Percentiles rank a stretch among this genome's conserved stretches.
Evolutionary conservation across 805 yeast genomes (phyloP).

Genomic region (Ogataea parapolymorpha): DNA sequence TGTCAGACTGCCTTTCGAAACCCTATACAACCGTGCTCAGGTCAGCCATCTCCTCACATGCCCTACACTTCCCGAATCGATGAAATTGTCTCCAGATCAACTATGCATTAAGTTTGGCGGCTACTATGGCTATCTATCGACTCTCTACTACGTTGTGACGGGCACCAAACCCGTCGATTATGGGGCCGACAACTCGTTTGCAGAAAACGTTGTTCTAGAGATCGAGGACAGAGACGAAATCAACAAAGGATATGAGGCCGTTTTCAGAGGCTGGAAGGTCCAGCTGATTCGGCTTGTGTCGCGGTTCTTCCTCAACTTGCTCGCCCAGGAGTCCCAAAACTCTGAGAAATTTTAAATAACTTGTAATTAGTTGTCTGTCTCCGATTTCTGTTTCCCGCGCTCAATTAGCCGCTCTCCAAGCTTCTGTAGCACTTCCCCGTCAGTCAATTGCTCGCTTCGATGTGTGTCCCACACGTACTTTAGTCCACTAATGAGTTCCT

Average conservation of each 20-base stretch:
- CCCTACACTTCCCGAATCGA: slow-evolving; percentile 36
- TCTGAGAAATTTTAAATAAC: slow-evolving; percentile 18
- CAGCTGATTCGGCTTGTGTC: slow-evolving; percentile 78
- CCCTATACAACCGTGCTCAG: slow-evolving; percentile 80
- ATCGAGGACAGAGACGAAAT: slow-evolving; percentile 36
- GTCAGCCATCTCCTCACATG: slow-evolving; percentile 52
- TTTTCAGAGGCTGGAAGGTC: slow-evolving; percentile 91
- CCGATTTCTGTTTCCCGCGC: slow-evolving; percentile 12
- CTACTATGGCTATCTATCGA: slow-evolving; percentile 52
- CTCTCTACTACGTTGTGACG: slow-evolving; percentile 46
- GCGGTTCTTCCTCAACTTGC: slow-evolving; percentile 71
- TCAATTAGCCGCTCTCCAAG: slow-evolving; percentile 21
- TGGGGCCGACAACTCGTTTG: slow-evolving; percentile 18
- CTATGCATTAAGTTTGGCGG: slow-evolving; percentile 58
- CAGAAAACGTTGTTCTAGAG: slow-evolving; percentile 25
- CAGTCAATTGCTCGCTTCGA: slow-evolving; percentile 18
- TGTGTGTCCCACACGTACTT: slow-evolving; percentile 27
- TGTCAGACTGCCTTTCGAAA: slow-evolving; percentile 82
- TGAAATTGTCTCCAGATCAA: slow-evolving; percentile 44
- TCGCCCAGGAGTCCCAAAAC: slow-evolving; percentile 47
- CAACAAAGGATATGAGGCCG: slow-evolving; percentile 44
- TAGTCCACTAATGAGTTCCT: slow-evolving; percentile 43
- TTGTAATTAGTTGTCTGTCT: slow-evolving; percentile 5
- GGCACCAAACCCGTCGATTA: slow-evolving; percentile 34
- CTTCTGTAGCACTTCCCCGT: slow-evolving; percentile 18